Base-by-base conservation (phyloP, 1,284 basidiomycete species). In the Cronartium quercuum region DNA sequence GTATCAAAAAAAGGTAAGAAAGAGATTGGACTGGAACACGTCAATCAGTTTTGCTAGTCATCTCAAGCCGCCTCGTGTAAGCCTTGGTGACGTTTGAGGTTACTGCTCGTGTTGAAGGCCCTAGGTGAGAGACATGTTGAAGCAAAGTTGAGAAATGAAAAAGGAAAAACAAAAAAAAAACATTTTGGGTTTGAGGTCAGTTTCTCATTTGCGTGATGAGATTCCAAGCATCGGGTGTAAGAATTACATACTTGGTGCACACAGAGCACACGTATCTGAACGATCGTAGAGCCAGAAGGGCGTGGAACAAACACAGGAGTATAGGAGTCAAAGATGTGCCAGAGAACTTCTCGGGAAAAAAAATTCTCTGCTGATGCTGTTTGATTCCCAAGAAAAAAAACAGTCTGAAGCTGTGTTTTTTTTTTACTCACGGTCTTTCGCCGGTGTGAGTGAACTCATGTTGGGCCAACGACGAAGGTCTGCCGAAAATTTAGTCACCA, bases 41-140 rank as follows among this genome's bases (percentile, higher is more conserved):
- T n/a, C n/a, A n/a, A n/a, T n/a, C n/a, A n/a, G n/a, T n/a, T n/a
- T n/a, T n/a, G n/a, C n/a, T n/a, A n/a, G n/a, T n/a, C 18, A 7
- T 55, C 7, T 38, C 62, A 65, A 47, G 71, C 35, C 9, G 47
- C 61, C 18, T 74, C 71, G 34, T 74, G 71, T 35, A 74, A 58
- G 37, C 40, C 58, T 67, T 74, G 71, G 35, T 74, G 71, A 13
- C 71, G 71, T 55, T 62, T 74, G 9, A 74, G 58, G 38, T 74
- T 74, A n/a, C 71, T 74, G 47, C 61, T 66, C 12, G 71, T 74
- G 40, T 74, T 74, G 64, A 74, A 74, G 38, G 71, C 63, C 65
- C 71, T 74, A 41, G 41, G n/a, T 37, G 38, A 41, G 57, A 60
- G 18, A 9, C 21, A 12, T 44, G 21, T n/a, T n/a, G n/a, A n/a